These are phyloP conservation scores for Halenospora varia DNA, from an alignment of 495 filamentous ascomycete species.

Conservation along the genomic window DNA sequence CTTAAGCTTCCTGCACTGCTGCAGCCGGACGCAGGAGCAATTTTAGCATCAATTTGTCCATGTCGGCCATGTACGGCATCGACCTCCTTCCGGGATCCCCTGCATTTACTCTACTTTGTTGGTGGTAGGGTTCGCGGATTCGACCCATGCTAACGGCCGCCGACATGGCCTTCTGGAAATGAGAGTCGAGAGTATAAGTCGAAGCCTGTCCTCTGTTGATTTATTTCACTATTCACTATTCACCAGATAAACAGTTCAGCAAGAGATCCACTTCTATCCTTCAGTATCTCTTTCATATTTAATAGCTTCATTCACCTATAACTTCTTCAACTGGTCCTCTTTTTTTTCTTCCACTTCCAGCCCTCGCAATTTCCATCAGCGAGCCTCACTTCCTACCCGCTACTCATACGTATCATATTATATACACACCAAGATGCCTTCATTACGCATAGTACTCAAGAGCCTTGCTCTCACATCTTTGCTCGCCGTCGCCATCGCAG, in stretches of 20 bases:
- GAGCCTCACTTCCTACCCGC: background rate
- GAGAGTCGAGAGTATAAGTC: background rate
- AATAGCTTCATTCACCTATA: background rate
- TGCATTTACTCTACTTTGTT: too few species aligned
- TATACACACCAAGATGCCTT: slow-evolving; percentile 12
- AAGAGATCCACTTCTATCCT: too few species aligned
- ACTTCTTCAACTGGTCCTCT: background rate
- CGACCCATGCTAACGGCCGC: background rate
- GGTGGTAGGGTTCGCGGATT: background rate
- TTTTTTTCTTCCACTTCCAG: too few species aligned
- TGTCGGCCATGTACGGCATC: slow-evolving; percentile 1
- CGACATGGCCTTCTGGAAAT: background rate
- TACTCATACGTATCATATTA: background rate
- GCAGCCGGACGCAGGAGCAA: background rate
- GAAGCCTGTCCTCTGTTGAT: background rate
- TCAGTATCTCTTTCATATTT: background rate
- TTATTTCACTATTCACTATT: background rate
- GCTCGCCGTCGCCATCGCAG: slow-evolving; percentile 1
- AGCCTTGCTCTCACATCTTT: slow-evolving; percentile 11
- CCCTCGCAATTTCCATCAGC: too few species aligned
- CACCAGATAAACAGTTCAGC: too few species aligned
- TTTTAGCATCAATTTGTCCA: too few species aligned
- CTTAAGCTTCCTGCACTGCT: background rate
- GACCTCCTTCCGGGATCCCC: background rate
- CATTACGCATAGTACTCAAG: slow-evolving; percentile 10